A percentile compares a stretch with the other conserved stretches of the same genome.
phyloP scores from a whole-genome alignment of 805 yeast species.

The Candida easanensis region DNA sequence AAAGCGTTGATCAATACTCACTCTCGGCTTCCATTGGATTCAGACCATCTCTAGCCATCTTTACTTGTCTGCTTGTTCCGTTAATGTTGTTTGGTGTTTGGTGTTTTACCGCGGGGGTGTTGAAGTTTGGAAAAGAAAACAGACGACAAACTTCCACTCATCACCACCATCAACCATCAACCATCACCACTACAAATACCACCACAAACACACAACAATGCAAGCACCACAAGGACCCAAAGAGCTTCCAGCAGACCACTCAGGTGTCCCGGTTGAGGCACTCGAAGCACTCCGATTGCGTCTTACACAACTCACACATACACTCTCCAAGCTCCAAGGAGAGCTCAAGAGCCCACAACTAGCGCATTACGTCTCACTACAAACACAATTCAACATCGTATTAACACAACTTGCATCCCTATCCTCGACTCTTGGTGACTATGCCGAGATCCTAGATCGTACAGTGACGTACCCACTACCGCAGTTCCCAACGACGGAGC shows the following conservation, averaged over 20 bases:
- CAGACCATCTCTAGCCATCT: conserved; percentile 10
- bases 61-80: background rate
- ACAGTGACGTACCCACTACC: conserved; percentile 85
- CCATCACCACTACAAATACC: background rate
- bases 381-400: conserved; percentile 79
- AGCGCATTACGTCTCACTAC: conserved; percentile 65
- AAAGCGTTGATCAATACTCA: conserved; percentile 5
- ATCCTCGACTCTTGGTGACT: conserved; percentile 62
- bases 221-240: conserved; percentile 9
- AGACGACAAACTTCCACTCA: too few species aligned
- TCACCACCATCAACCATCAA: background rate
- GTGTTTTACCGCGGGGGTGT: background rate
- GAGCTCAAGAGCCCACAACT: conserved; percentile 46
- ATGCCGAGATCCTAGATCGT: conserved; percentile 53
- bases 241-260: conserved; percentile 28
- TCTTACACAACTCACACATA: conserved; percentile 59
- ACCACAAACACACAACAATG: background rate
- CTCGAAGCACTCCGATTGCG: conserved; percentile 62
- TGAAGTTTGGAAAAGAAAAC: background rate
- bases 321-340: conserved; percentile 53
- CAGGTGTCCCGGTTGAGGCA: conserved; percentile 57
- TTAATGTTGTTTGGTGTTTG: background rate
- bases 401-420: conserved; percentile 79
- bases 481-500: conserved; percentile 79
- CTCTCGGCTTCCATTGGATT: conserved; percentile 19